Conservation (phyloP, 2,329 filamentous ascomycete genomes). For the Teratosphaeria zuluensis region DNA sequence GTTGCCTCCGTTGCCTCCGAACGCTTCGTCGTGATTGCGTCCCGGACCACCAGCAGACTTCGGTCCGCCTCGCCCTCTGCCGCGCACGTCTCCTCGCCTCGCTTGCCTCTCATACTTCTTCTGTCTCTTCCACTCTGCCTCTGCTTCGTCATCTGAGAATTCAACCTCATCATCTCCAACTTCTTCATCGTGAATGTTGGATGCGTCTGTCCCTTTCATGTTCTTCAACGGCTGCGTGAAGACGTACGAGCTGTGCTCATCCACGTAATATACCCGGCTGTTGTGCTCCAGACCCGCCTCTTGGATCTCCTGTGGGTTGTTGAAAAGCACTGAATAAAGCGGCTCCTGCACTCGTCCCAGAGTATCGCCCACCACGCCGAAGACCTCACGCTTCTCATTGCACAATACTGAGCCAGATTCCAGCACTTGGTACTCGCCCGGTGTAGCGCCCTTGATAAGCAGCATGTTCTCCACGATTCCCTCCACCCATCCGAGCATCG, state of each 20-base stretch:
- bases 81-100: conserved; percentile 11
- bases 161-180: conserved; percentile 76
- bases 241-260: conserved; percentile 68
- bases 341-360: conserved; percentile 80
- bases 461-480: conserved; percentile 68
- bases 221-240: conserved; percentile 74
- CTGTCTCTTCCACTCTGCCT: conserved; percentile 44
- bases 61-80: conserved; percentile 3
- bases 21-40: conserved; percentile 5
- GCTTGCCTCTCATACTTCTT: conserved; percentile 26
- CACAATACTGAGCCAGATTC: conserved; percentile 79
- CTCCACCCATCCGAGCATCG: conserved; percentile 65
- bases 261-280: conserved; percentile 68
- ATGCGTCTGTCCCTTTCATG: conserved; percentile 84
- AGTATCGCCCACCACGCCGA: conserved; percentile 74
- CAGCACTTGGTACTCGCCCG: conserved; percentile 75
- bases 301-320: conserved; percentile 56
- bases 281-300: conserved; percentile 59
- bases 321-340: conserved; percentile 73
- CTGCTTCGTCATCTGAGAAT: conserved; percentile 93
- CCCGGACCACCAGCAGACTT: conserved; percentile 9
- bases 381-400: conserved; percentile 60
- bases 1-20: conserved; percentile 6
- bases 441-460: conserved; percentile 67
- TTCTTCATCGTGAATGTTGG: conserved; percentile 91